Percentiles rank a stretch among this genome's conserved stretches.
These are phyloP conservation scores for Thielaviopsis cerberus DNA, from an alignment of 2,329 filamentous ascomycete species.

Conservation along the genomic window DNA sequence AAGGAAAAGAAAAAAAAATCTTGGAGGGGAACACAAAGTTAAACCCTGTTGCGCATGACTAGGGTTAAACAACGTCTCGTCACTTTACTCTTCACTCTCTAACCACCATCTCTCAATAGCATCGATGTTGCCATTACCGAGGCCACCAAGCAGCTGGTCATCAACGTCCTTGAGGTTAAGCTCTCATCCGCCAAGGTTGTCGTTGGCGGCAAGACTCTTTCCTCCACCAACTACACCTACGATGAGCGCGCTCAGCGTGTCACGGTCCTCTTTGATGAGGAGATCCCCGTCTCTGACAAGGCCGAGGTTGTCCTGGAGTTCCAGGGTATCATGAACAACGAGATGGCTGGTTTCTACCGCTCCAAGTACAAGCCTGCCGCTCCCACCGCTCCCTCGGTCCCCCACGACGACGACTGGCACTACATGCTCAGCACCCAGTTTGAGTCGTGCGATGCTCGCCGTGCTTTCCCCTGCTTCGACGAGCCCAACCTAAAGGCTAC, in stretches of 20 bases:
- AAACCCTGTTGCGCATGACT: too few species aligned
- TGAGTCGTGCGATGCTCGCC: constrained; percentile 83
- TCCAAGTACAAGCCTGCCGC: constrained; percentile 77
- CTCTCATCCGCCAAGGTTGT: constrained; percentile 46
- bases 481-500: constrained; percentile 94
- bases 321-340: constrained; percentile 66
- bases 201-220: constrained; percentile 17
- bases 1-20: too few species aligned
- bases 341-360: constrained; percentile 85
- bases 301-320: constrained; percentile 54
- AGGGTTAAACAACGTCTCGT: background rate
- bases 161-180: constrained; percentile 75
- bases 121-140: constrained; percentile 59
- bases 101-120: constrained; percentile 21
- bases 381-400: constrained; percentile 56
- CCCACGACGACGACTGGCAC: constrained; percentile 48
- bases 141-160: constrained; percentile 54
- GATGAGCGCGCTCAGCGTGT: constrained; percentile 71
- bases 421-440: constrained; percentile 92
- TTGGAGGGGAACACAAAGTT: background rate
- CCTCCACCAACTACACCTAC: constrained; percentile 51
- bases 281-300: constrained; percentile 48
- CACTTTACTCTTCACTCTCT: background rate
- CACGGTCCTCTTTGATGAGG: constrained; percentile 56
- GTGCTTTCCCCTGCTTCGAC: constrained; percentile 94